Evolutionary conservation across 179 eudicot genomes (phyloP).

Genomic region (Spergularia azorica): DNA sequence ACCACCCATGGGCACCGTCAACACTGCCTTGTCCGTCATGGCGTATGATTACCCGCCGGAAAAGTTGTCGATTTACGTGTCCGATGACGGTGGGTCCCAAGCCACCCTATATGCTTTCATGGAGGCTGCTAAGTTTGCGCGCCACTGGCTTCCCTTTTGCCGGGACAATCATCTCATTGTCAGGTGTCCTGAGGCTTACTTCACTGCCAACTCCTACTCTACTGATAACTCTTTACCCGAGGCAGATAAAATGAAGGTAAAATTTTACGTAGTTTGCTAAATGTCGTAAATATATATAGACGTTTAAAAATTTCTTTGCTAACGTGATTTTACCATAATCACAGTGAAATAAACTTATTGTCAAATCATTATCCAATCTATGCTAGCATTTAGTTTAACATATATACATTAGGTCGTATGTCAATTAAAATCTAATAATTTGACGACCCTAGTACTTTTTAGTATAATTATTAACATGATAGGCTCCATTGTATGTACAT

Average conservation of each 20-base stretch:
- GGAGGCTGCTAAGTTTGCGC: constrained; percentile 74
- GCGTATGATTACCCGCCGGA: constrained; percentile 74
- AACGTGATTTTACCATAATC: neutral
- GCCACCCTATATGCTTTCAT: constrained; percentile 69
- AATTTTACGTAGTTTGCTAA: neutral
- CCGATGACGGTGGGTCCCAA: constrained; percentile 91
- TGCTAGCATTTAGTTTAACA: too few relatives aligned
- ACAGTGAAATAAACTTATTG: neutral
- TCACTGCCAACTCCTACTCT: constrained; percentile 22
- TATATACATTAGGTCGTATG: too few relatives aligned
- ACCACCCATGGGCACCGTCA: constrained; percentile 75
- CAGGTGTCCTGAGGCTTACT: constrained; percentile 69
- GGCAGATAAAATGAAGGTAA: constrained; percentile 55
- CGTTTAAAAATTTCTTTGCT: neutral
- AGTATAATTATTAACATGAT: too few relatives aligned
- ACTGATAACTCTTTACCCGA: constrained; percentile 10
- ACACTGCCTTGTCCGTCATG: constrained; percentile 85
- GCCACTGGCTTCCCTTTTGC: constrained; percentile 73
- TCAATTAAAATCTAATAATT: too few relatives aligned
- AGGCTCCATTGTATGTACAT: too few relatives aligned
- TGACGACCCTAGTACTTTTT: too few relatives aligned
- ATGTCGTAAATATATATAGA: neutral
- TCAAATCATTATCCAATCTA: too few relatives aligned
- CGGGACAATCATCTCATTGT: constrained; percentile 44
- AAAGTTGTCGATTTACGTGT: constrained; percentile 72